These are phyloP conservation scores for Mortierella sp. DNA, from an alignment of 371 early-diverging fungal genomes.

Conservation along the genomic window DNA sequence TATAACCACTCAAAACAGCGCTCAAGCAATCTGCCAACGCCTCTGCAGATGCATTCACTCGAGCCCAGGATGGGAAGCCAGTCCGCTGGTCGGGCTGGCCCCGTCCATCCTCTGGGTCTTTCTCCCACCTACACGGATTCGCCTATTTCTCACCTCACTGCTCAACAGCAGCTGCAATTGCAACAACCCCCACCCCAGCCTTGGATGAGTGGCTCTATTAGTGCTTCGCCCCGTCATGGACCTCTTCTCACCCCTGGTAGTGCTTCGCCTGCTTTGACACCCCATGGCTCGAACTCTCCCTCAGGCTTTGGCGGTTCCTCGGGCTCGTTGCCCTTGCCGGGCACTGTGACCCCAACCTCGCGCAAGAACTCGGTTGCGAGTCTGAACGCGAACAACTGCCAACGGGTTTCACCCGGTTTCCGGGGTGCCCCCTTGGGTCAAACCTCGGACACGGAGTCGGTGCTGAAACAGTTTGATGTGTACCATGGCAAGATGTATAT, in stretches of 20 bases:
- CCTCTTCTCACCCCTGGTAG: slow-evolving; percentile 34
- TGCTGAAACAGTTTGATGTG: slow-evolving; percentile 53
- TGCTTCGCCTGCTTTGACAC: slow-evolving; percentile 28
- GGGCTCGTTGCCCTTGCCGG: slow-evolving; percentile 36
- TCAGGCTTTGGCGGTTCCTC: slow-evolving; percentile 12
- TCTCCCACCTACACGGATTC: slow-evolving; percentile 12
- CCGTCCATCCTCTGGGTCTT: neutral
- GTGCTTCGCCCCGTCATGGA: slow-evolving; percentile 34
- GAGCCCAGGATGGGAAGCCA: slow-evolving; percentile 11
- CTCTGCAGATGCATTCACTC: slow-evolving; percentile 28
- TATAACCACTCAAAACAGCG: slow-evolving; percentile 10
- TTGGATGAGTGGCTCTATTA: neutral
- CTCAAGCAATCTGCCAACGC: slow-evolving; percentile 20
- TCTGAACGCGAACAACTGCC: slow-evolving; percentile 8
- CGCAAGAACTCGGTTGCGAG: slow-evolving; percentile 46
- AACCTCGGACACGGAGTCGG: slow-evolving; percentile 51
- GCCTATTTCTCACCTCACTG: neutral
- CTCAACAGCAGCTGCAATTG: neutral
- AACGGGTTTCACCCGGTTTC: slow-evolving; percentile 35
- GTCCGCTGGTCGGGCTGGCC: neutral
- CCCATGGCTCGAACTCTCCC: slow-evolving; percentile 15
- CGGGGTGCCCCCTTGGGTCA: slow-evolving; percentile 52
- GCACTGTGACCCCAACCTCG: slow-evolving; percentile 26
- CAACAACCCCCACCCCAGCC: slow-evolving; percentile 1
- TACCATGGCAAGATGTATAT: slow-evolving; percentile 43